phyloP scores from a whole-genome alignment of 2,329 filamentous ascomycete genomes.

The Dryadomyces quercus-mongolicae region DNA sequence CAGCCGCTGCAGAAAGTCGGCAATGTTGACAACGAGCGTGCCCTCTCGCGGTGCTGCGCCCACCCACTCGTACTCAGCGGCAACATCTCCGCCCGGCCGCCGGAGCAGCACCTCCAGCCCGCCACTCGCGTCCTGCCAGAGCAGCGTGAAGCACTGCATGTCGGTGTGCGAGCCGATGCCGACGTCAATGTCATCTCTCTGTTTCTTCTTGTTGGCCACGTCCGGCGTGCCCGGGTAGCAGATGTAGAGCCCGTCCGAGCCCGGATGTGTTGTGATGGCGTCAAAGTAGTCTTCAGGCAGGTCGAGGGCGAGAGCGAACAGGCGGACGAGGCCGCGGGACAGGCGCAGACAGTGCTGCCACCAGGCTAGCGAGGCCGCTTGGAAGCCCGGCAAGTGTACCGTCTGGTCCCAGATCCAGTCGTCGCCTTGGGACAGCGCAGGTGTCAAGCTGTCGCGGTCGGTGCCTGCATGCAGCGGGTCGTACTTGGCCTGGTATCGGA shows the following conservation, averaged over 20 bases:
- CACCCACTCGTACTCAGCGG: conserved; percentile 22
- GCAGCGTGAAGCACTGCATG: conserved; percentile 35
- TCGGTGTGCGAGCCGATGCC: conserved; percentile 35
- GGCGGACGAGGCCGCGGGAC: conserved; percentile 12
- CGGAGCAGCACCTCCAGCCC: conserved; percentile 26
- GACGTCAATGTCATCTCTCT: conserved; percentile 18
- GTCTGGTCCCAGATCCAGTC: conserved; percentile 15
- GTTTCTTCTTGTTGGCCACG: conserved; percentile 8
- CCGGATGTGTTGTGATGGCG: conserved; percentile 24
- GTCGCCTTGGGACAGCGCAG: conserved; percentile 8
- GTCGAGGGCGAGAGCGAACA: conserved; percentile 13
- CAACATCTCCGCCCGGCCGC: conserved; percentile 16
- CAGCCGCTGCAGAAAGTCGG: conserved; percentile 37
- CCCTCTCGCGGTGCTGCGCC: conserved; percentile 29
- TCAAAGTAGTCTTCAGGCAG: conserved; percentile 23
- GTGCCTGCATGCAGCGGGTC: conserved; percentile 9
- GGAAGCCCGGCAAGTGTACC: conserved; percentile 13
- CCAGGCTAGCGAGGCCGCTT: conserved; percentile 12
- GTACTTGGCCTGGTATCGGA: conserved; percentile 14
- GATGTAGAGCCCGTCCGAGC: conserved; percentile 15
- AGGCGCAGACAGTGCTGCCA: conserved; percentile 14
- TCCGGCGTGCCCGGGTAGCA: conserved; percentile 12
- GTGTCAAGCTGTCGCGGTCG: background rate
- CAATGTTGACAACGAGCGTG: conserved; percentile 39
- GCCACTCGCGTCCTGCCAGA: conserved; percentile 32